Base-by-base conservation (phyloP, 1,284 basidiomycete genomes). In the Puccinia triticina region DNA sequence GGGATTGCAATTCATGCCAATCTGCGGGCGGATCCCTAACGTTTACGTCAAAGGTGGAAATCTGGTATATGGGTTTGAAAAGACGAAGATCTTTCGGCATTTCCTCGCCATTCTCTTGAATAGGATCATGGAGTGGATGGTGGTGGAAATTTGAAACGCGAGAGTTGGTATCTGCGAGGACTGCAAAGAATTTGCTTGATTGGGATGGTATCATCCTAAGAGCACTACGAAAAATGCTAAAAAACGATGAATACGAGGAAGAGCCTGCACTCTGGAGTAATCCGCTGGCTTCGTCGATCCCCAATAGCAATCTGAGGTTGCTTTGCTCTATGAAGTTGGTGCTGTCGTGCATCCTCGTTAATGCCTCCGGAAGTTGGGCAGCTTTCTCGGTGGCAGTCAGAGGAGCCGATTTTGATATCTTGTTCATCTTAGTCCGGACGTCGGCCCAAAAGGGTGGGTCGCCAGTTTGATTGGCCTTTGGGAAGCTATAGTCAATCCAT, bases 221-320 rank as follows among this genome's bases (percentile, higher is more conserved):
- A 8, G 59, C 16, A n/a, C 29, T 10, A 8, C 59, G 59, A 14
- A 61, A 61, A 61, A 16, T 34, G 14, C 16, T 26, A n/a, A 34
- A 61, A 61, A 61, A 61, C 59, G 16, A 34, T 18, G 14, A 18
- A 61, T 61, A 1, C 26, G 29, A 10, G 26, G 12, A 61, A 14
- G 26, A 23, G 3, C 59, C 26, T n/a, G n/a, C n/a, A 34, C 26
- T 34, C 26, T 5, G 4, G 29, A 61, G 32, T 61, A 61, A 61
- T 61, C 18, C 26, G 29, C 59, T 32, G 59, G 59, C 59, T 61
- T 61, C 59, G 12, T 61, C 59, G 59, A 61, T 61, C 34, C 29
- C 59, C 59, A 61, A 61, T 14, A 61, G 32, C 32, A 61, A n/a
- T 14, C 32, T 32, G 29, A 61, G 59, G 5, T 61, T 32, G 59